These are phyloP conservation scores for Alternaria viburni DNA, from an alignment of 2,329 filamentous ascomycete genomes.

Conservation along the genomic window DNA sequence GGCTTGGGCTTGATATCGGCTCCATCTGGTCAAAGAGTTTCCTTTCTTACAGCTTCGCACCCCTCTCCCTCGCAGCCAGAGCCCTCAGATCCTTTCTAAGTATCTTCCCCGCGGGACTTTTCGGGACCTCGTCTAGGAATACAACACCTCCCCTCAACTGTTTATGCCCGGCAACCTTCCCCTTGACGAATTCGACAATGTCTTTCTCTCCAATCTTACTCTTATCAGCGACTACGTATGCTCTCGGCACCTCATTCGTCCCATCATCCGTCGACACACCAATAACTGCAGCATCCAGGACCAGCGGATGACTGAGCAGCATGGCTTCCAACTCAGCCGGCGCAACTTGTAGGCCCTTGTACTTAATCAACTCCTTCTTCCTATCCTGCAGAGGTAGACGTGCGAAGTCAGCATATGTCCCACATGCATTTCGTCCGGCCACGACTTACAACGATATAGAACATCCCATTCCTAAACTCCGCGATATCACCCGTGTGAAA, in stretches of 20 bases:
- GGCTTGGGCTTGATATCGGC: too few species aligned
- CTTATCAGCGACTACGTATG: conserved; percentile 52
- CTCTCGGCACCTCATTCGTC: conserved; percentile 50
- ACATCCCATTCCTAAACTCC: conserved; percentile 42
- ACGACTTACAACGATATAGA: conserved; percentile 47
- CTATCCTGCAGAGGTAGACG: conserved; percentile 31
- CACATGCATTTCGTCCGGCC: neutral
- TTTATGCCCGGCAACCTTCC: conserved; percentile 43
- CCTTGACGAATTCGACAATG: conserved; percentile 44
- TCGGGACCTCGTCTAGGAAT: conserved; percentile 46
- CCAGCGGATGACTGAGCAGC: conserved; percentile 49
- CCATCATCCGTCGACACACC: conserved; percentile 47
- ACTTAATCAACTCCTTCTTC: conserved; percentile 57
- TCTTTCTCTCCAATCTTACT: conserved; percentile 34
- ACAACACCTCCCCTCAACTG: conserved; percentile 49
- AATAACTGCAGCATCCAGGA: conserved; percentile 57
- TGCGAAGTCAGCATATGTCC: neutral
- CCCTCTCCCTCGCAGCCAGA: conserved; percentile 39
- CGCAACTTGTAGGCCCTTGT: conserved; percentile 58
- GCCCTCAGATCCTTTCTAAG: conserved; percentile 45
- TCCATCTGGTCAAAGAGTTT: too few species aligned
- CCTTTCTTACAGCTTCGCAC: conserved; percentile 1
- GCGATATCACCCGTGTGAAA: conserved; percentile 50
- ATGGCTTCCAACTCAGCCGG: conserved; percentile 57
- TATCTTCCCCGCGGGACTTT: conserved; percentile 47